Evolutionary conservation across 768 basidiomycete species (phyloP).

Genomic region (Collybia mongolica): DNA sequence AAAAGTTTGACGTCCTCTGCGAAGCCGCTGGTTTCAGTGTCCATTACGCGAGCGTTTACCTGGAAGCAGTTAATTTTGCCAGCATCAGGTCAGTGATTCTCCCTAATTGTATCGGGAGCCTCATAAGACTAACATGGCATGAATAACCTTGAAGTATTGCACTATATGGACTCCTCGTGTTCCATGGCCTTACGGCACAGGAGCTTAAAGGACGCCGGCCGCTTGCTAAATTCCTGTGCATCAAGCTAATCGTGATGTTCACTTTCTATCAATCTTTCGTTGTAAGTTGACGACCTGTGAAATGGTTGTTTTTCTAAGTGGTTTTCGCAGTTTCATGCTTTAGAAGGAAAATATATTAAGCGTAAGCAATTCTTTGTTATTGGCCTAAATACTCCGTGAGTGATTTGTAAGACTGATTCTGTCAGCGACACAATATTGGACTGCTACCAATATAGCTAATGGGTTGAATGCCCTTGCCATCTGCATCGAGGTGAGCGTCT

Average conservation of each 20-base stretch:
- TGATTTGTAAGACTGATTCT: slow-evolving; percentile 3
- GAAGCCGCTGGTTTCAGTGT: slow-evolving; percentile 55
- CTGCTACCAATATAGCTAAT: slow-evolving; percentile 78
- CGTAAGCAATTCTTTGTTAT: no score
- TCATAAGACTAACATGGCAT: background rate
- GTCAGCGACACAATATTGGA: slow-evolving; percentile 78
- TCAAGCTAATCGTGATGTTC: slow-evolving; percentile 86
- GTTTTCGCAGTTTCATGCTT: slow-evolving; percentile 52
- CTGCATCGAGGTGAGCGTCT: slow-evolving; percentile 68
- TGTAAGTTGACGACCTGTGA: slow-evolving; percentile 34
- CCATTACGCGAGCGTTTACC: slow-evolving; percentile 66
- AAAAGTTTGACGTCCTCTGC: slow-evolving; percentile 70
- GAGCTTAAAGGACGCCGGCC: slow-evolving; percentile 79
- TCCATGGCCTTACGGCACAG: slow-evolving; percentile 79
- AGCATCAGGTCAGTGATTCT: slow-evolving; percentile 65
- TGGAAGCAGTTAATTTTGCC: slow-evolving; percentile 72
- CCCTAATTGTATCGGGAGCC: background rate
- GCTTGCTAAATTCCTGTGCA: slow-evolving; percentile 80
- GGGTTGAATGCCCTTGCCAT: slow-evolving; percentile 81
- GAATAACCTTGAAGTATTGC: slow-evolving; percentile 55
- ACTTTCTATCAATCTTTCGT: slow-evolving; percentile 87
- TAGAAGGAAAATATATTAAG: slow-evolving; percentile 55
- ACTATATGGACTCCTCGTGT: slow-evolving; percentile 80
- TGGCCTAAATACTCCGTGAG: no score
- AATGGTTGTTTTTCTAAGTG: background rate